Evolutionary conservation across 1,284 basidiomycete species (phyloP), one percentile per base, ranked within the genome.

Genomic region (Ustilago loliicola): DNA sequence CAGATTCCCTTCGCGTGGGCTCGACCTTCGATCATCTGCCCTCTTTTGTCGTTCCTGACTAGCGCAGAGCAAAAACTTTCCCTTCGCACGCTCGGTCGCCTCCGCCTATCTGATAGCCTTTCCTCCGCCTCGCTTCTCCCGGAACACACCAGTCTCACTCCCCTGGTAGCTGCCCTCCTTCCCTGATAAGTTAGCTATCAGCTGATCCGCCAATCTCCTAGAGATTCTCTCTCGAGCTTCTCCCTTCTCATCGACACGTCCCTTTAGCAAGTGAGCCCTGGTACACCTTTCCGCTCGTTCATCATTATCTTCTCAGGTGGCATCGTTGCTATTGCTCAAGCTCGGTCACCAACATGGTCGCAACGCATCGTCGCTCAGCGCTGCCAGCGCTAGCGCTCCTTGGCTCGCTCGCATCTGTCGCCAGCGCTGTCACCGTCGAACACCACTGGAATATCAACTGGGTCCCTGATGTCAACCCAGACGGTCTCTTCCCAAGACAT

Each of bases 391-490:
- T 75, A 48, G 62, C 53, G 11, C 45, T 75, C 38, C 67, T 69
- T 30, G 59, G 36, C 51, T 66, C 67, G 17, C 61, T 77, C 32
- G 40, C 67, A 34, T 50, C 63, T 15, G 8, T 50, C 23, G 77
- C 72, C 5, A 61, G 25, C 27, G 81, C 83, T 19, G 82, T 79
- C 23, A 68, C 75, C 32, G 79, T 84, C 42, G 71, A 81, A 40
- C 75, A 78, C 53, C 73, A 85, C 77, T 95, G 93, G 93, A 91
- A 93, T 81, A 88, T 95, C 83, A 92, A 90, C 80, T 87, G 79
- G 76, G 74, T 85, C 8, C 61, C 73, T 29, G 59, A 82, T 29
- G 53, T 78, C 42, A 84, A 85, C 57, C 83, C 82, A 2, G 82
- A 83, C 51, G 84, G 84, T n/a, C 69, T 85, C 42, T 61, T 65